Evolutionary conservation across 2,329 filamentous ascomycete species (phyloP).

Genomic region (Fusarium sororula): DNA sequence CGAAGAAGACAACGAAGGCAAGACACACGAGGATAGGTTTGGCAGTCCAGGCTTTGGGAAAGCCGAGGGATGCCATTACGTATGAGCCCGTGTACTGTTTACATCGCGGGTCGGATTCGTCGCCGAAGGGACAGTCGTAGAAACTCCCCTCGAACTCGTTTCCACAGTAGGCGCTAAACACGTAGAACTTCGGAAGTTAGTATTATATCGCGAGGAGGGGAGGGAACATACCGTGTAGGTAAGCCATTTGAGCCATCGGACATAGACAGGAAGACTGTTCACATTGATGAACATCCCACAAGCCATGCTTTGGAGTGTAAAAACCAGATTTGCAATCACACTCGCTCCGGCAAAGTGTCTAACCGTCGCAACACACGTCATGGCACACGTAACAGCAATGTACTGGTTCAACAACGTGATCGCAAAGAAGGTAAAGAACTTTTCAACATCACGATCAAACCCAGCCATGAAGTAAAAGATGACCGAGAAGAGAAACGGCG

Average conservation of each 20-base stretch:
- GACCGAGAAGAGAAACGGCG: conserved; percentile 74
- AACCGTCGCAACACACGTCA: conserved; percentile 70
- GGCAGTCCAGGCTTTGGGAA: conserved; percentile 73
- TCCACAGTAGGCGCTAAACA: conserved; percentile 73
- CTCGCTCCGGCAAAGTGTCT: conserved; percentile 76
- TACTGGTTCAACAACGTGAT: conserved; percentile 77
- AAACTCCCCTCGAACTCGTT: conserved; percentile 79
- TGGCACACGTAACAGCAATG: conserved; percentile 76
- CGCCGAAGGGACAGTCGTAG: conserved; percentile 76
- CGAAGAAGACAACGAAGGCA: conserved; percentile 71
- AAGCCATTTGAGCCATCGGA: conserved; percentile 79
- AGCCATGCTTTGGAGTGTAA: conserved; percentile 77
- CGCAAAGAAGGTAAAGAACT: conserved; percentile 78
- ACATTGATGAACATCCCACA: conserved; percentile 82
- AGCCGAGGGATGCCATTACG: conserved; percentile 74
- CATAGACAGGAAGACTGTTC: conserved; percentile 77
- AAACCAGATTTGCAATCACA: conserved; percentile 76
- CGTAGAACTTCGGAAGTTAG: conserved; percentile 65
- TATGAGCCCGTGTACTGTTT: conserved; percentile 74
- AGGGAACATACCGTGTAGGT: conserved; percentile 61
- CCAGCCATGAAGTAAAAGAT: conserved; percentile 84
- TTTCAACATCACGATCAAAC: conserved; percentile 68
- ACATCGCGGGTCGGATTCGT: conserved; percentile 71
- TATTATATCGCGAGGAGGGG: neutral
- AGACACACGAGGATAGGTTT: conserved; percentile 71